A percentile compares a stretch with the other conserved stretches of the same genome.
Conservation (phyloP, 371 early-diverging fungal species). For the Actinomucor elegans region DNA sequence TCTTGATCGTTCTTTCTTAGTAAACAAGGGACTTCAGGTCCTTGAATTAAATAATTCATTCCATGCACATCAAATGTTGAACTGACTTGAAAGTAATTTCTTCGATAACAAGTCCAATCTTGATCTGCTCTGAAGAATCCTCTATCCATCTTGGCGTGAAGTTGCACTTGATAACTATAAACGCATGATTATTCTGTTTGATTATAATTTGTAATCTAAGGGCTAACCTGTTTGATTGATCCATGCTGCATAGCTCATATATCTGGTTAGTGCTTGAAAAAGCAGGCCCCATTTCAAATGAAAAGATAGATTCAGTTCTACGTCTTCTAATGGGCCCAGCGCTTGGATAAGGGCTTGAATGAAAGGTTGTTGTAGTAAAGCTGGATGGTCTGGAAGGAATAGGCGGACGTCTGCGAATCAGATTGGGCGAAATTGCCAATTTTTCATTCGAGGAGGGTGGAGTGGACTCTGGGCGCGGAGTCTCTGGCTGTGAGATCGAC, state of each 20-base stretch:
- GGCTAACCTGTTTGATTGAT: constrained; percentile 46
- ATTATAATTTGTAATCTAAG: neutral
- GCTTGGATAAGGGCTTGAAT: constrained; percentile 27
- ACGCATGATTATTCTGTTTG: neutral
- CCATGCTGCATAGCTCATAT: constrained; percentile 53
- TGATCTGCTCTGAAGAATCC: constrained; percentile 72
- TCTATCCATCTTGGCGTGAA: constrained; percentile 63
- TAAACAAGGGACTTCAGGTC: constrained; percentile 49
- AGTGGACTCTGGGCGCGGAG: neutral
- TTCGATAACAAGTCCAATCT: constrained; percentile 87
- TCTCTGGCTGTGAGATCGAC: constrained; percentile 20
- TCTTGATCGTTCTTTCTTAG: constrained; percentile 26
- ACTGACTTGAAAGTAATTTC: constrained; percentile 87
- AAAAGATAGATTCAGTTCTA: constrained; percentile 36
- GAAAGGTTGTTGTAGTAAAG: constrained; percentile 32
- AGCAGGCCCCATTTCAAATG: constrained; percentile 22
- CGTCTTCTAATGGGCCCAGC: constrained; percentile 41
- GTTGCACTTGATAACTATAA: constrained; percentile 37
- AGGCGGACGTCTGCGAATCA: constrained; percentile 23
- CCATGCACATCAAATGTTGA: constrained; percentile 56
- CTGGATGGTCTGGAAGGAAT: constrained; percentile 26
- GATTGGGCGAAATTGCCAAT: constrained; percentile 22
- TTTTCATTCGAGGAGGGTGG: constrained; percentile 19
- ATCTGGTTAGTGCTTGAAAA: constrained; percentile 55
- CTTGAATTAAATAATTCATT: constrained; percentile 30